Base-by-base conservation (phyloP, 164 flowering plant species). In the Piper betle region DNA sequence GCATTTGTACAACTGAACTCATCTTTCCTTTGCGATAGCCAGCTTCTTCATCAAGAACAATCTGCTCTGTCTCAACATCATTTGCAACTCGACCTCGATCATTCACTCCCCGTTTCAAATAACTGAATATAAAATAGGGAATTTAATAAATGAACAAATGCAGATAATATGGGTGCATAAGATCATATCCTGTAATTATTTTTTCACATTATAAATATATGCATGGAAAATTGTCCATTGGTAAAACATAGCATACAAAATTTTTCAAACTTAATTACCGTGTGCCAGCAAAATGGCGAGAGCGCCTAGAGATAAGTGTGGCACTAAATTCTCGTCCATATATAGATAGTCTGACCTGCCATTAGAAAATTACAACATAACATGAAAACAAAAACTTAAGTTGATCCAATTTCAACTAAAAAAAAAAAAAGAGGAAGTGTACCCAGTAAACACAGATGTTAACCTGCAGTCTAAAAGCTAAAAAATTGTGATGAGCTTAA, bases 281-380 rank as follows among this genome's bases (percentile, higher is more conserved):
- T 50, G 99, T 93, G 59, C 99, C 99, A 20, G 99, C 99, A 81
- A 90, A 93, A 78, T 93, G 99, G 17, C 99, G 88, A 70, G 99
- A 93, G 39, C 99, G 92, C 65, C 96, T 80, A 62, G 99, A 88
- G 69, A 93, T 64, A 64, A 93, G 71, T 60, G 85, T 39, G 62
- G 86, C 91, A 67, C 88, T 80, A 74, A 93, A 93, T 65, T 85
- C 99, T 68, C 91, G 81, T 63, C 98, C 98, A 78, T 84, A 93
- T 25, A 87, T 81, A 55, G 98, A 90, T 25, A 86, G 72, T 58
- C 92, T 82, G 19, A 77, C 76, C 98, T 93, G 89, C 50, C 9
- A 46, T 46, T 5, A 46, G 1, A 46, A 46, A 25, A 25, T 25
- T 25, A 46, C 50, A 46, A 46, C 50, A 10, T 46, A 46, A 46